Evolutionary conservation across 176 grass and related monocot genomes (phyloP), one percentile per base, ranked within the genome.

Genomic region (Avena sativa): DNA sequence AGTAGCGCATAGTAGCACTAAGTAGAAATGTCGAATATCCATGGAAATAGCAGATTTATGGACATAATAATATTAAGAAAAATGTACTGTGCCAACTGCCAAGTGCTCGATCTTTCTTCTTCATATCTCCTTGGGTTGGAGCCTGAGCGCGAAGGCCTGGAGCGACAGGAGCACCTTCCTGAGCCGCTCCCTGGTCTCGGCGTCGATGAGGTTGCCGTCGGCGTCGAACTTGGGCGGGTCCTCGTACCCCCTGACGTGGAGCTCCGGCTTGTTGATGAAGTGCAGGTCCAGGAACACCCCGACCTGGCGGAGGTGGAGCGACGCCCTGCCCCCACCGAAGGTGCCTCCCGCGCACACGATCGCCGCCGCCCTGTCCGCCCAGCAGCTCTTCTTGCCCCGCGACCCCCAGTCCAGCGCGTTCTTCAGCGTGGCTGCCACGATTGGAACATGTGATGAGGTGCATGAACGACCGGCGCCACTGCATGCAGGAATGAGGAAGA

Each of bases 221-320:
- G 8, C 10, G 66, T 95, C 91, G 34, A 91, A 93, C 25, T 89
- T 85, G 17, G 34, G 38, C 16, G 88, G 91, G 1, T 84, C 86
- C 13, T 79, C 48, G 55, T 82, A 89, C 6, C 72, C 86, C 5
- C 11, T 23, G 48, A 95, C 75, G 70, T 91, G 92, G 8, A 95
- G 55, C 59, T 93, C 91, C 5, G 93, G 91, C 53, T 95, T 95
- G 76, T 95, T 95, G 84, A 93, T 93, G 91, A 95, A 95, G 78
- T 95, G 89, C 47, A 95, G 72, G 81, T 95, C 93, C 9, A 95
- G 2, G 50, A 78, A 90, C 4, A 92, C 83, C 32, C 93, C 93
- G 21, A 95, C 48, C 78, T 95, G 91, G 7, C 93, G 86, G 17
- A 92, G 84, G 66, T 92, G 91, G 83, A 87, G 87, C 28, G 90